Evolutionary conservation across 1,284 basidiomycete species (phyloP).

Genomic region (Erythrobasidium hasegawianum): DNA sequence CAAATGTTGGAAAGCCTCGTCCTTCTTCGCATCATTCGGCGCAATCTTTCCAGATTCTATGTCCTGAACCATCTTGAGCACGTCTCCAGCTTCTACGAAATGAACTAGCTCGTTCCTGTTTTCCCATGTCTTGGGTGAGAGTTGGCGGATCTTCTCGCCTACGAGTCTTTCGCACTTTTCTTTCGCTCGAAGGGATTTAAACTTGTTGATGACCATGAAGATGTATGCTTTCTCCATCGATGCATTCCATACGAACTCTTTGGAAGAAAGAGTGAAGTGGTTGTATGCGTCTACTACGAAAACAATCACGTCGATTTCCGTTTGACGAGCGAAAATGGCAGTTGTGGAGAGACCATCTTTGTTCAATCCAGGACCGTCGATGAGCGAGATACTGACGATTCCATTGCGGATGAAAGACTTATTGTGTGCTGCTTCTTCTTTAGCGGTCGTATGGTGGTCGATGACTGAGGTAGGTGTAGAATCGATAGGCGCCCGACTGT

Average conservation of each 20-base stretch:
- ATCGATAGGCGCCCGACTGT: conserved; percentile 59
- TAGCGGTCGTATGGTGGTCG: conserved; percentile 17
- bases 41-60: conserved; percentile 37
- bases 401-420: conserved; percentile 91
- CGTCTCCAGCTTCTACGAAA: conserved; percentile 82
- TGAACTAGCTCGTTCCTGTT: conserved; percentile 92
- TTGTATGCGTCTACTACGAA: conserved; percentile 98
- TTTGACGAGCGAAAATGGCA: conserved; percentile 89
- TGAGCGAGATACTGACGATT: conserved; percentile 94
- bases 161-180: conserved; percentile 84
- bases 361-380: conserved; percentile 97
- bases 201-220: conserved; percentile 99
- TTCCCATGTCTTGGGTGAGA: conserved; percentile 86
- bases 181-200: conserved; percentile 92
- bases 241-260: conserved; percentile 90
- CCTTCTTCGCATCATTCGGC: conserved; percentile 46
- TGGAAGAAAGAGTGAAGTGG: conserved; percentile 94
- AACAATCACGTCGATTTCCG: conserved; percentile 97
- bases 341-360: conserved; percentile 94
- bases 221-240: conserved; percentile 96
- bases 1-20: conserved; percentile 74
- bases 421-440: conserved; percentile 26
- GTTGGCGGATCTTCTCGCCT: conserved; percentile 87
- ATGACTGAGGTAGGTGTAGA: conserved; percentile 20
- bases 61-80: conserved; percentile 48